Percentiles rank a stretch among this genome's conserved stretches.
Evolutionary conservation across 495 filamentous ascomycete genomes (phyloP).

Genomic region (Neurospora sp.): DNA sequence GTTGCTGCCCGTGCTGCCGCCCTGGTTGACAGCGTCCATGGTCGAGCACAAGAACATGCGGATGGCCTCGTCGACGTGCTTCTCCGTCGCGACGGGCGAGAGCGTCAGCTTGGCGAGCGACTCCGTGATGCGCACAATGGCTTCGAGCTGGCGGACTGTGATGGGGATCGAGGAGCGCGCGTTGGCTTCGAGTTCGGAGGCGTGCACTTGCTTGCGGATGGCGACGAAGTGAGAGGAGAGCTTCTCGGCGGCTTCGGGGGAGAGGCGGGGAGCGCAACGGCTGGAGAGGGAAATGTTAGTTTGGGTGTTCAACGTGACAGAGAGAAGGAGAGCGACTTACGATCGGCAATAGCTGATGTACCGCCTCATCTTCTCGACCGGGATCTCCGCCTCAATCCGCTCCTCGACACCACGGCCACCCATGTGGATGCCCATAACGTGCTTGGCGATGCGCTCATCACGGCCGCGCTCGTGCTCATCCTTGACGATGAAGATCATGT

Average conservation of each 20-base stretch:
- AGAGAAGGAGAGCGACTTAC: constrained; percentile 41
- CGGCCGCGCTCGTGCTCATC: constrained; percentile 85
- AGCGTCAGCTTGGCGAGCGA: constrained; percentile 86
- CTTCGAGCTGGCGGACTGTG: constrained; percentile 93
- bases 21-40: constrained; percentile 95
- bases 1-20: constrained; percentile 56
- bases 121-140: constrained; percentile 94
- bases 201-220: constrained; percentile 90
- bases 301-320: background rate
- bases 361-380: constrained; percentile 93
- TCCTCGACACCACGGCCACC: constrained; percentile 77
- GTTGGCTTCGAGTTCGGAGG: constrained; percentile 77
- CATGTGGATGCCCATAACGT: constrained; percentile 98
- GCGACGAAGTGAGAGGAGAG: constrained; percentile 95
- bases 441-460: constrained; percentile 89
- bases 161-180: constrained; percentile 89
- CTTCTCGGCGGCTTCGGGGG: constrained; percentile 87
- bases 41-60: constrained; percentile 92
- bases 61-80: constrained; percentile 96
- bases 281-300: constrained; percentile 38
- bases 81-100: constrained; percentile 73
- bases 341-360: constrained; percentile 97
- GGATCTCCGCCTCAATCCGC: constrained; percentile 71
- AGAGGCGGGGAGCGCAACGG: constrained; percentile 86
- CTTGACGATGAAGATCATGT: constrained; percentile 99